Base-by-base conservation (phyloP, 768 basidiomycete genomes). In the Scleroderma bovista region DNA sequence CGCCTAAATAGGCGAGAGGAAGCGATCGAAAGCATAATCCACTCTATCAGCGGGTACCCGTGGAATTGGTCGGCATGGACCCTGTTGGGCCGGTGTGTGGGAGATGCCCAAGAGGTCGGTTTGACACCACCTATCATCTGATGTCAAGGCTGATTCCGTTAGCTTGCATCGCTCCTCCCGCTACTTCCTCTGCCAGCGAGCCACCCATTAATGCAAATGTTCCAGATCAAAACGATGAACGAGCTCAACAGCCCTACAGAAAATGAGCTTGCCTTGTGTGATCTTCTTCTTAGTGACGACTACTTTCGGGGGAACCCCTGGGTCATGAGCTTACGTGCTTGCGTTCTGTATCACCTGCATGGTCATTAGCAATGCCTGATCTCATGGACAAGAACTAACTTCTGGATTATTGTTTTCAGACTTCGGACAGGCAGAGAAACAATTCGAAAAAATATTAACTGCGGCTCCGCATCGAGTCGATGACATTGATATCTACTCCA, bases 41-140 rank as follows among this genome's bases (percentile, higher is more conserved):
- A 81, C 31, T 93, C 92, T 12, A 83, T 95, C 38, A 75, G 77
- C 33, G 75, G 76, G 6, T 90, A 84, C 60, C 86, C 88, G 12
- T 97, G 90, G 84, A 97, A 97, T 62, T 98, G 94, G 93, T 87
- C 88, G 23, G 73, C 83, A n/a, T 98, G 93, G 93, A 71, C 78
- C 8, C 75, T 92, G 38, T 73, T 98, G n/a, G 78, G 79, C 3
- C 81, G 80, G 47, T 88, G 88, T 61, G 76, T 93, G 29, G 79
- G 80, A 13, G 90, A 93, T 54, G 82, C 81, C 15, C 89, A 93
- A 70, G 91, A 95, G 83, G 93, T 93, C 48, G 33, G 64, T 32
- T 37, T 51, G 5, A 37, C 41, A 40, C 49, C 29, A 20, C 24
- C 6, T 17, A 15, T 42, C 31, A 13, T 43, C 46, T 45, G 6